These are phyloP conservation scores for Coniochaeta sp. DNA, from an alignment of 2,329 filamentous ascomycete species.

Conservation along the genomic window DNA sequence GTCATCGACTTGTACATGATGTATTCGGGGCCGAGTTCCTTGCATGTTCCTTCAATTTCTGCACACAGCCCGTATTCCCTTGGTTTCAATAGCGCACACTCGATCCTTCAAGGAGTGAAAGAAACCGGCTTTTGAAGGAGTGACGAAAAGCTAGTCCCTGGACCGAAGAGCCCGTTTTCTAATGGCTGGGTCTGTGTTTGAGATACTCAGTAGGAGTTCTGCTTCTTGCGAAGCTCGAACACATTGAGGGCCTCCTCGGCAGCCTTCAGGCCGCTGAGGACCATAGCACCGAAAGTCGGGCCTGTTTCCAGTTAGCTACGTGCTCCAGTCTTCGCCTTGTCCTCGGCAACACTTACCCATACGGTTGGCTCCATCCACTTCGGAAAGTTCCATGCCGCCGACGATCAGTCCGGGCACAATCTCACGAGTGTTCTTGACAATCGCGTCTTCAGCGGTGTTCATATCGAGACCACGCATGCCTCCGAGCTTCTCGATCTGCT, in stretches of 20 bases:
- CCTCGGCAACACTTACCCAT: conserved; percentile 53
- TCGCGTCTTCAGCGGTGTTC: conserved; percentile 85
- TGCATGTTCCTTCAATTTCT: background rate
- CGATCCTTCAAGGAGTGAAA: background rate
- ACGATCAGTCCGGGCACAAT: conserved; percentile 82
- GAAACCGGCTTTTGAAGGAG: background rate
- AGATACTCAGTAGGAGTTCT: conserved; percentile 43
- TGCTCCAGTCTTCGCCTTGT: background rate
- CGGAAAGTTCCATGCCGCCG: conserved; percentile 90
- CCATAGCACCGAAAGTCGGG: conserved; percentile 86
- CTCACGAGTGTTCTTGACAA: conserved; percentile 86
- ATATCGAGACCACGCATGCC: conserved; percentile 94
- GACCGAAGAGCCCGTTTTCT: background rate
- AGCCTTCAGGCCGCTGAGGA: conserved; percentile 78
- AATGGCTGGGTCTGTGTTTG: background rate
- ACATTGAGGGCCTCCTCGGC: conserved; percentile 78
- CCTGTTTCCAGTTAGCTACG: conserved; percentile 22
- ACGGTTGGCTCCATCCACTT: conserved; percentile 84
- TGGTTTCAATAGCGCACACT: background rate
- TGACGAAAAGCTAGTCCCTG: background rate
- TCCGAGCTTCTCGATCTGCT: conserved; percentile 71
- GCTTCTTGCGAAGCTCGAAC: conserved; percentile 68
- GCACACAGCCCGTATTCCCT: background rate
- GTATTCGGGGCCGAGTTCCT: background rate
- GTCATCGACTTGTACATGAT: no score